A percentile compares a stretch with the other conserved stretches of the same genome.
These are phyloP conservation scores for Schizothecium vesticola DNA, from an alignment of 495 filamentous ascomycete species.

Conservation along the genomic window DNA sequence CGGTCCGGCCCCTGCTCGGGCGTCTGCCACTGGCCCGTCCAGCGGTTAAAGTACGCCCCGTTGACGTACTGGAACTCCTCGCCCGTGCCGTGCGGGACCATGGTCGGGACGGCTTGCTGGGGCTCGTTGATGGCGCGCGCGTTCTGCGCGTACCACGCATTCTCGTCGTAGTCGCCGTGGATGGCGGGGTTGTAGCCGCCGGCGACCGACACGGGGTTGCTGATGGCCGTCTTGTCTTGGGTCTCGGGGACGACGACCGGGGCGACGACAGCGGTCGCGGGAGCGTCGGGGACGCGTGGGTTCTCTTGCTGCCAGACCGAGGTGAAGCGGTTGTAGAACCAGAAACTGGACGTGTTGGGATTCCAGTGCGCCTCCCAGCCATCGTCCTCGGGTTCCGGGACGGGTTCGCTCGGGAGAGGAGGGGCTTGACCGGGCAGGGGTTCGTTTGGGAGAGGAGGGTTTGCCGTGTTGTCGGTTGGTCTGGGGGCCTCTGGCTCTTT, in stretches of 20 bases:
- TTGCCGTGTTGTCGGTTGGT: background rate
- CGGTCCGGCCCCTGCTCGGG: conserved; percentile 48
- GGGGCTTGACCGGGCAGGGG: conserved; percentile 27
- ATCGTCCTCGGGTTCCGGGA: conserved; percentile 55
- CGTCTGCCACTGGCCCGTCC: conserved; percentile 83
- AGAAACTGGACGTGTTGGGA: conserved; percentile 60
- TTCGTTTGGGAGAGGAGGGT: conserved; percentile 28
- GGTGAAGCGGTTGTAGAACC: conserved; percentile 87
- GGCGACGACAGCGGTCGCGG: conserved; percentile 17
- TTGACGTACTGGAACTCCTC: conserved; percentile 50
- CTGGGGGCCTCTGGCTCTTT: background rate
- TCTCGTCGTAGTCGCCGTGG: conserved; percentile 93
- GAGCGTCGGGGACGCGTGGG: conserved; percentile 61
- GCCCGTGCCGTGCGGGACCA: conserved; percentile 18
- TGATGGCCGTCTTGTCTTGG: conserved; percentile 18
- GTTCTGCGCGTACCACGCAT: conserved; percentile 78
- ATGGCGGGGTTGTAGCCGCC: conserved; percentile 93
- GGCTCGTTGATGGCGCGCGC: conserved; percentile 13
- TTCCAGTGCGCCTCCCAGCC: conserved; percentile 91
- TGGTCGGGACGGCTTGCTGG: background rate
- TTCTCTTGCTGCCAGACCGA: conserved; percentile 81
- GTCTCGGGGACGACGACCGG: conserved; percentile 28
- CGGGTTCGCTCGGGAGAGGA: conserved; percentile 36
- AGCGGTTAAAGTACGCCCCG: conserved; percentile 80
- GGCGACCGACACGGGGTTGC: conserved; percentile 31